These are phyloP conservation scores for Leccinum boreale DNA, from an alignment of 768 basidiomycete genomes.

Conservation along the genomic window DNA sequence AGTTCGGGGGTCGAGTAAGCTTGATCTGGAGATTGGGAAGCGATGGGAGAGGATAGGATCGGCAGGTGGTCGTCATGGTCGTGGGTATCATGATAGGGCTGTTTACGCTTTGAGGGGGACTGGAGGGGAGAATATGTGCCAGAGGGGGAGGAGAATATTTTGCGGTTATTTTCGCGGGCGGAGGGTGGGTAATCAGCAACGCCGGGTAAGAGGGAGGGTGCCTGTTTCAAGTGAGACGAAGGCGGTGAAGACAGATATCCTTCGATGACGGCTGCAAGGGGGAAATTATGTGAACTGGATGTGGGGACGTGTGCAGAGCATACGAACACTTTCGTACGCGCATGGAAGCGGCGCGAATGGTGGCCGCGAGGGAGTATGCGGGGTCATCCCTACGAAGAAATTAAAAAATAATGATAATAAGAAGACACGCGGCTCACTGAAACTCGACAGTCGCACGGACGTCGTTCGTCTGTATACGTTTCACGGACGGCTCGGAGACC, in stretches of 20 bases:
- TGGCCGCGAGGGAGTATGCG: constrained; percentile 35
- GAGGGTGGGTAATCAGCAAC: constrained; percentile 44
- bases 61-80: constrained; percentile 17
- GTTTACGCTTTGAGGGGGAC: constrained; percentile 38
- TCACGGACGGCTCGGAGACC: constrained; percentile 19
- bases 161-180: constrained; percentile 53
- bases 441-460: constrained; percentile 23
- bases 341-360: constrained; percentile 53
- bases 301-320: constrained; percentile 15
- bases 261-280: constrained; percentile 51
- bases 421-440: constrained; percentile 21
- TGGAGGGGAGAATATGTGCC: constrained; percentile 30
- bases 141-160: constrained; percentile 40
- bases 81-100: constrained; percentile 19
- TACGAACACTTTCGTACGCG: constrained; percentile 60
- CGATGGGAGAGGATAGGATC: constrained; percentile 15
- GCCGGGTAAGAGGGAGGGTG: constrained; percentile 19
- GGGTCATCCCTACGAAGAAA: background rate
- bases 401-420: background rate
- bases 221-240: constrained; percentile 30
- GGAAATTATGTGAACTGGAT: constrained; percentile 29
- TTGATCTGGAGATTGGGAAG: constrained; percentile 24
- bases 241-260: constrained; percentile 52
- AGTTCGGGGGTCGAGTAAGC: constrained; percentile 20
- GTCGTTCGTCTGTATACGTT: constrained; percentile 36